Evolutionary conservation across 805 yeast species (phyloP), one percentile per base, ranked within the genome.

Genomic region (Saccharomycopsis malanga): DNA sequence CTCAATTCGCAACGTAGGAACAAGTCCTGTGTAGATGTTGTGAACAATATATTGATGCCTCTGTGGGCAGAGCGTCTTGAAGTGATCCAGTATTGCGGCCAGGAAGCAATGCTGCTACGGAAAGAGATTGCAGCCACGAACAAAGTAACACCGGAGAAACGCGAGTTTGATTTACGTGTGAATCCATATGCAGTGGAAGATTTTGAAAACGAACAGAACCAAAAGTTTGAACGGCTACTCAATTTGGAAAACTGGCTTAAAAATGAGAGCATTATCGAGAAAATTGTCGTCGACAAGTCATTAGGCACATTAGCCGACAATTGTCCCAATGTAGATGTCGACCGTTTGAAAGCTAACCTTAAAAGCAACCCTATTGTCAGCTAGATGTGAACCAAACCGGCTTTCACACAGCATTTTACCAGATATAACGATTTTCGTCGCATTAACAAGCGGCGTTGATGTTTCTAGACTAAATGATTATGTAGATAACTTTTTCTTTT

Each of bases 41-140:
- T 46, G 4, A 40, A 30, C 21, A 30, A 23, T 5, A 36, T 36
- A 12, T 18, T 44, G 7, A 18, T 34, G 17, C 63, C 66, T 0
- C 68, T 62, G 27, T 67, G 71, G 3, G 68, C 67, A 21, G 66
- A 58, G 24, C 58, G 59, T 37, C 22, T 9, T 15, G 38, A 38
- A 4, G 37, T 46, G 4, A 32, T 47, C 3, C 15, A 37, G 14
- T 42, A 20, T 38, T 47, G 51, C 25, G 18, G 14, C 4, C 17
- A 32, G 3, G 47, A 45, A n/a, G 27, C 44, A 10, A 20, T 20
- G 3, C 21, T 7, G 23, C 14, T 40, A 4, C 17, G 34, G 10
- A 17, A 24, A 9, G 52, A 34, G 17, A 32, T 34, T 12, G 40
- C 36, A 2, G 34, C 21, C 15, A 4, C 20, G 6, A 10, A 24